Base-by-base conservation (phyloP, 164 flowering plant genomes). In the Platanus orientalis region DNA sequence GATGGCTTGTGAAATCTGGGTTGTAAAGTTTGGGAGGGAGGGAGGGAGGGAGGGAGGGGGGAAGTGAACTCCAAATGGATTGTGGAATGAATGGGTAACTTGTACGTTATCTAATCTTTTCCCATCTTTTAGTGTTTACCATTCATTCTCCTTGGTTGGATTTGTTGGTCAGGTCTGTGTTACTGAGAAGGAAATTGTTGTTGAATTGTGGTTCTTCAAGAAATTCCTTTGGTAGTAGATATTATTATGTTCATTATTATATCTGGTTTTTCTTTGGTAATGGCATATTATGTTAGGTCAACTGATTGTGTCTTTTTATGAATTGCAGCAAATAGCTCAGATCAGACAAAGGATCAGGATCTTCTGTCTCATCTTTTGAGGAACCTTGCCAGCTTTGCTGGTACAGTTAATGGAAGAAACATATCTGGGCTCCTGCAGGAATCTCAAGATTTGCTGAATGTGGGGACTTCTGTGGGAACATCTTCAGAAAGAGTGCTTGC, bases 281-380 rank as follows among this genome's bases (percentile, higher is more conserved):
- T 45, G 23, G 24, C 32, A 64, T 54, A 44, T 45, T 44, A 21
- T 32, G 28, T 48, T 34, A 1, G 20, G 34, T 45, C 42, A 36
- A 56, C 48, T 64, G 42, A 56, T 54, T 56, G 28, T 57, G 45
- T 25, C 36, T 70, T 48, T 21, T 21, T n/a, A 29, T 64, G 20
- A 39, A 60, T 52, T 76, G 73, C 71, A 83, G 87, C 80, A 54
- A 75, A 71, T 30, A 68, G 61, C 49, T 69, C 80, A 16, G 81
- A 81, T 50, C 66, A 61, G 61, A 57, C 68, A n/a, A 74, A 71
- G n/a, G 81, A 81, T 75, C 81, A 83, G 65, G 81, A 77, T 70
- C 53, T 83, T 39, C 63, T 81, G n/a, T 68, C 83, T 29, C 80
- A 83, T 65, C 75, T 81, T 62, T 54, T 83, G 55, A 73, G 71